phyloP scores from a whole-genome alignment of 768 basidiomycete species.

The Leccinum obscurum region DNA sequence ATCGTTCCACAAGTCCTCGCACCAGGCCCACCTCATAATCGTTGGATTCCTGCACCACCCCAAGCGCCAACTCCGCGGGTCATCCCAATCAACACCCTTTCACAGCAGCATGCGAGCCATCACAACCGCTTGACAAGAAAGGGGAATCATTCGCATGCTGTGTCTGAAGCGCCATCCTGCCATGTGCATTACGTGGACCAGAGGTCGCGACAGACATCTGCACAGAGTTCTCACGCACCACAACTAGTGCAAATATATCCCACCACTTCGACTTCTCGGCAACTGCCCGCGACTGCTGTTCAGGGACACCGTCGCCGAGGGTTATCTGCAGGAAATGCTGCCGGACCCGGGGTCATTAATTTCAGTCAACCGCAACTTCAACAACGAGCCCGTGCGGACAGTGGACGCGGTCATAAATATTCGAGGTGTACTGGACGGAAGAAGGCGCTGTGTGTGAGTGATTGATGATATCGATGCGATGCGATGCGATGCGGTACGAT shows the following conservation, averaged over 20 bases:
- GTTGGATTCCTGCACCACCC: background rate
- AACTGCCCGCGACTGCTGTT: background rate
- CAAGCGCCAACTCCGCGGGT: constrained; percentile 7
- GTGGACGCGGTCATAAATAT: constrained; percentile 37
- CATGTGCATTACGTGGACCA: constrained; percentile 30
- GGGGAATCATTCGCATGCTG: constrained; percentile 7
- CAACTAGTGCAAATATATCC: background rate
- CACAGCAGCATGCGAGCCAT: constrained; percentile 8
- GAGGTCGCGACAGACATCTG: constrained; percentile 11
- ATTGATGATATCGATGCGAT: background rate
- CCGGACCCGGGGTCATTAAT: constrained; percentile 1
- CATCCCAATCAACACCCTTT: constrained; percentile 3
- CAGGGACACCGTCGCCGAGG: constrained; percentile 23
- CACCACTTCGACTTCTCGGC: constrained; percentile 1
- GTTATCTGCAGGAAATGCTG: constrained; percentile 19
- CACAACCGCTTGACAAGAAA: constrained; percentile 1
- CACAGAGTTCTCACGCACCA: constrained; percentile 4
- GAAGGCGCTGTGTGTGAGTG: constrained; percentile 49
- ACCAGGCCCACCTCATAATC: background rate
- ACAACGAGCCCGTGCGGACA: constrained; percentile 1
- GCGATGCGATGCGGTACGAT: background rate
- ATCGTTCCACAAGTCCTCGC: background rate
- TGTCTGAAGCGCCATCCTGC: constrained; percentile 21
- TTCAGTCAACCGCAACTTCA: constrained; percentile 8
- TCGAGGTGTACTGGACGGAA: constrained; percentile 51